These are phyloP conservation scores for Fulvia fulva DNA, from an alignment of 2,329 filamentous ascomycete species.

Conservation along the genomic window DNA sequence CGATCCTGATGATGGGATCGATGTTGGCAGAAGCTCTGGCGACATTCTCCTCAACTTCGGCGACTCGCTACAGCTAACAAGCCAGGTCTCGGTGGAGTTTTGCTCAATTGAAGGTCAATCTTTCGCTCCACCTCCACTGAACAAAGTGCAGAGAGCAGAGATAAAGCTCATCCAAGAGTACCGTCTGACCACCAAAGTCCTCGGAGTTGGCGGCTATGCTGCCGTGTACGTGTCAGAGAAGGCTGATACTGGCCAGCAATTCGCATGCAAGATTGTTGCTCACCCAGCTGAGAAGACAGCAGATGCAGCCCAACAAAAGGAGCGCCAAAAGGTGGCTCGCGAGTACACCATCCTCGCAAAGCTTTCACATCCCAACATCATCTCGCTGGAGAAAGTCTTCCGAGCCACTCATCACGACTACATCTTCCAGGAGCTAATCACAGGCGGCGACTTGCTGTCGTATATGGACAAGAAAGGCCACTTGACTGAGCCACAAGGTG, in stretches of 20 bases:
- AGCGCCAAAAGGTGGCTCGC: slow-evolving; percentile 21
- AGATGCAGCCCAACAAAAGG: background rate
- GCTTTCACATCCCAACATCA: slow-evolving; percentile 58
- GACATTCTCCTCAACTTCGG: slow-evolving; percentile 42
- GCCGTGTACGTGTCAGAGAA: slow-evolving; percentile 55
- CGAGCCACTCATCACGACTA: slow-evolving; percentile 52
- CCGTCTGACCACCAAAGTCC: slow-evolving; percentile 45
- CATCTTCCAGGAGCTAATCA: slow-evolving; percentile 58
- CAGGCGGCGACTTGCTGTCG: slow-evolving; percentile 59
- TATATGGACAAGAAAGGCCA: slow-evolving; percentile 50
- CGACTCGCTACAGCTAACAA: slow-evolving; percentile 39
- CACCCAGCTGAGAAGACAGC: slow-evolving; percentile 34
- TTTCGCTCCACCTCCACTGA: slow-evolving; percentile 2
- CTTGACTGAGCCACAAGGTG: slow-evolving; percentile 49
- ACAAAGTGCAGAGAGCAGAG: slow-evolving; percentile 5
- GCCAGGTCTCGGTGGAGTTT: slow-evolving; percentile 30
- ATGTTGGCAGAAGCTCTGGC: slow-evolving; percentile 27
- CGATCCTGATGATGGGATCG: slow-evolving; percentile 25
- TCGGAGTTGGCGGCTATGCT: slow-evolving; percentile 54
- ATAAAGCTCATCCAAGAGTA: slow-evolving; percentile 47
- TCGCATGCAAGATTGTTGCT: slow-evolving; percentile 66
- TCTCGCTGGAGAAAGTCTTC: slow-evolving; percentile 55
- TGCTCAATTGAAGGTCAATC: background rate
- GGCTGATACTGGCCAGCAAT: slow-evolving; percentile 51
- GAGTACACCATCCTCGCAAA: slow-evolving; percentile 49